A percentile compares a stretch with the other conserved stretches of the same genome.
Evolutionary conservation across 176 grass and related monocot genomes (phyloP).

Genomic region (Saccharum officinarum): DNA sequence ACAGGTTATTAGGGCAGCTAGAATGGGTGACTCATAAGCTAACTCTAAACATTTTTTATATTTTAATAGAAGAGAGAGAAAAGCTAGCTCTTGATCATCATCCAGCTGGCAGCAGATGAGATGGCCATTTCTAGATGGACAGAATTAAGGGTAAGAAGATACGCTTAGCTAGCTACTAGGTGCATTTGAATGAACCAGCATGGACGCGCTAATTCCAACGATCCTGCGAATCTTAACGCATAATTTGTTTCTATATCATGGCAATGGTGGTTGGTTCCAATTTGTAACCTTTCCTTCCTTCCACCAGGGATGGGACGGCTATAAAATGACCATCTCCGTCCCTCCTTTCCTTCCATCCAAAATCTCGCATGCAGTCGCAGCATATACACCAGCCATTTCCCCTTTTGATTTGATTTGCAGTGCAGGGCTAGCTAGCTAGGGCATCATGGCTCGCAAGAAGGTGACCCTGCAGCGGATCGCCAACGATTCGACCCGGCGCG

Average conservation of each 20-base stretch:
- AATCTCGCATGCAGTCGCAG: background rate
- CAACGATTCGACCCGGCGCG: conserved; percentile 33
- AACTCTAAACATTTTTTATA: no score
- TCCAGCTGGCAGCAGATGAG: background rate
- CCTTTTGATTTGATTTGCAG: background rate
- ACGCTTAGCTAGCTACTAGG: background rate
- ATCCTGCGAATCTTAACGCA: background rate
- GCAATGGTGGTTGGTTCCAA: background rate
- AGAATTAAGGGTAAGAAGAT: background rate
- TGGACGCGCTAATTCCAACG: background rate
- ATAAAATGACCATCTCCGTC: background rate
- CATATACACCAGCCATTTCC: background rate
- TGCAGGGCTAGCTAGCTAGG: background rate
- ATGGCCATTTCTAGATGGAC: background rate
- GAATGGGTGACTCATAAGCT: no score
- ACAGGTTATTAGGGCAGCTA: no score
- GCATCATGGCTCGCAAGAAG: conserved; percentile 44
- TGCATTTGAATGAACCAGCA: background rate
- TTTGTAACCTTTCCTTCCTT: no score
- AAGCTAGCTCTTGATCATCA: background rate
- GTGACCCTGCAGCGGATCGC: conserved; percentile 32
- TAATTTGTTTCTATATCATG: conserved; percentile 10
- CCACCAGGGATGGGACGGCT: background rate
- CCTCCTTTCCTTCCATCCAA: background rate
- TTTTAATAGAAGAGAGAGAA: no score